Base-by-base conservation (phyloP, 2,329 filamentous ascomycete genomes). In the Neocatenulostroma microsporum region DNA sequence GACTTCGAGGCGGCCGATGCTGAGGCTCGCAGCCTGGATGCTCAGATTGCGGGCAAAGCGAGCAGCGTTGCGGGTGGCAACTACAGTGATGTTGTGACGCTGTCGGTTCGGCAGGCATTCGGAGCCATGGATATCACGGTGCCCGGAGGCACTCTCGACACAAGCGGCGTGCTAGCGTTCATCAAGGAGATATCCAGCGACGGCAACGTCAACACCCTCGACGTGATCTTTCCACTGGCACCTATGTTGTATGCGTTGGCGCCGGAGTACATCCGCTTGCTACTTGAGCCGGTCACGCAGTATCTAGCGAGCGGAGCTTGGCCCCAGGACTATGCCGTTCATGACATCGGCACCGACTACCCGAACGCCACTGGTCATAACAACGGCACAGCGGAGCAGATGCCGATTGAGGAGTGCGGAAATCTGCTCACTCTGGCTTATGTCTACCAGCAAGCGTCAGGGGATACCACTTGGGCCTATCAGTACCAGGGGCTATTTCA, bases 181-280 rank as follows among this genome's bases (percentile, higher is more conserved):
- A 63, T 88, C 41, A 91, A 91, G 56, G 84, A 91, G 58, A 89
- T 91, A 37, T 50, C 45, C 1, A 87, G 82, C 3, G 82, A 89
- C 50, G 84, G 84, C 3, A 89, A 91, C 51, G 80, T 80, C 58
- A 84, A 91, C 55, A 89, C 84, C 0, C 82, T 89, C 8, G 45
- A 46, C 36, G 83, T 91, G 38, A 89, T 91, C 30, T 57, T 53
- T 34, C 57, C 57, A 3, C 51, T 53, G 32, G 47, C 53, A 12
- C 56, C 56, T 2, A 54, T 58, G 20, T 41, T 52, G 17, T 58
- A 60, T 37, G 46, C 48, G 11, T 52, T 46, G 8, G 37, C 55
- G 1, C 48, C 57, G 7, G 57, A 56, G 24, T 53, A 53, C 30
- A 38, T 58, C 1, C 60, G 59, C 19, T 48, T 69, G 0, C 54